These are phyloP conservation scores for Alternaria ethzedia DNA, from an alignment of 2,329 filamentous ascomycete species.

Conservation along the genomic window DNA sequence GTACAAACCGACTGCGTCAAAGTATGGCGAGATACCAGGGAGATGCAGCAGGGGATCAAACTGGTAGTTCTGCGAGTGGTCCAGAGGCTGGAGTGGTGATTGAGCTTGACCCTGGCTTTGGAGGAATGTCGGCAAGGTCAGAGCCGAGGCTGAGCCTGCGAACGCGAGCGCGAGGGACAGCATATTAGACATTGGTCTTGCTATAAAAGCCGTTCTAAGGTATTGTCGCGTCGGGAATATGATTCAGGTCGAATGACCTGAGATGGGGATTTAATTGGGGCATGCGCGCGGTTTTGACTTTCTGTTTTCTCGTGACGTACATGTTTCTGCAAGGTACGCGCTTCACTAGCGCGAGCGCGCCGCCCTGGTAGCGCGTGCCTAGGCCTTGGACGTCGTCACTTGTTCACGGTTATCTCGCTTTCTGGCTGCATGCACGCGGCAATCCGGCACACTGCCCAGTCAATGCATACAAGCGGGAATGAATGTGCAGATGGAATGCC, in stretches of 20 bases:
- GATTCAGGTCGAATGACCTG: background rate
- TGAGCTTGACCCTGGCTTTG: slow-evolving; percentile 8
- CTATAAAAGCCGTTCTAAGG: background rate
- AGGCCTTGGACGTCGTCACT: slow-evolving; percentile 6
- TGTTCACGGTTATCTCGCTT: background rate
- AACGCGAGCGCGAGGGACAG: slow-evolving; percentile 25
- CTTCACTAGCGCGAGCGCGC: slow-evolving; percentile 9
- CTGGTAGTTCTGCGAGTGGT: slow-evolving; percentile 45
- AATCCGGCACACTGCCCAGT: background rate
- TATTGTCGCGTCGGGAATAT: background rate
- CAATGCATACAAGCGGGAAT: background rate
- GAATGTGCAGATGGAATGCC: background rate
- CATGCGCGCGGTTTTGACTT: slow-evolving; percentile 10
- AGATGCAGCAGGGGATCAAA: slow-evolving; percentile 59
- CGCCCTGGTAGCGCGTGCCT: background rate
- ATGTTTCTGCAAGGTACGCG: slow-evolving; percentile 1
- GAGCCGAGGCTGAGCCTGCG: slow-evolving; percentile 27
- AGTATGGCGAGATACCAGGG: slow-evolving; percentile 58
- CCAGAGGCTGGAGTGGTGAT: slow-evolving; percentile 26
- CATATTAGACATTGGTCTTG: slow-evolving; percentile 7
- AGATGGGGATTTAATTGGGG: background rate
- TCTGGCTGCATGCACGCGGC: background rate
- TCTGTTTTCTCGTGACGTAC: slow-evolving; percentile 11
- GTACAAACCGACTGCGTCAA: slow-evolving; percentile 51
- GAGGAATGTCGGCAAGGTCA: slow-evolving; percentile 20